Evolutionary conservation across 2,329 filamentous ascomycete species (phyloP).

Genomic region (Aspergillus pseudoglaucus): DNA sequence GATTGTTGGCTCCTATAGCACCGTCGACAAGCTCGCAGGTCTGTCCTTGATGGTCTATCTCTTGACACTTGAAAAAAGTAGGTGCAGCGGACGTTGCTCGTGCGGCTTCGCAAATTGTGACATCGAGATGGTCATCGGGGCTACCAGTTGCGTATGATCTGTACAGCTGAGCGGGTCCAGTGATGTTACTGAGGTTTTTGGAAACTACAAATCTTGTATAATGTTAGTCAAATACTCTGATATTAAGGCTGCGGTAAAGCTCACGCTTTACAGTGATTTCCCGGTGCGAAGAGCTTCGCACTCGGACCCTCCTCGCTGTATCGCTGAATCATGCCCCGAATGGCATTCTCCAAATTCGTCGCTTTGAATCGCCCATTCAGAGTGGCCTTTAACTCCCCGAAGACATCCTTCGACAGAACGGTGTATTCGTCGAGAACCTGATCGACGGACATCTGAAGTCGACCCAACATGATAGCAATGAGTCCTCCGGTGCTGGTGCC

Average conservation of each 20-base stretch:
- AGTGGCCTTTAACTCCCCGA: conserved; percentile 12
- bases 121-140: neutral
- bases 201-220: neutral
- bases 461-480: too few relatives aligned
- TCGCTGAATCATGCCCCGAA: neutral
- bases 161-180: neutral
- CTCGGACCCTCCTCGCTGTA: neutral
- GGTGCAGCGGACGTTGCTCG: conserved; percentile 49
- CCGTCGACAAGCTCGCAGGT: conserved; percentile 26
- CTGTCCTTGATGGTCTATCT: conserved; percentile 5
- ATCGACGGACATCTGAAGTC: conserved; percentile 10
- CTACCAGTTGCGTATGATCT: neutral
- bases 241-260: neutral
- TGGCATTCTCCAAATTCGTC: neutral
- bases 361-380: neutral
- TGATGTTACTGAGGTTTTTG: neutral
- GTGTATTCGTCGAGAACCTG: conserved; percentile 28
- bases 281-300: neutral
- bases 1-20: conserved; percentile 30
- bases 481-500: too few relatives aligned
- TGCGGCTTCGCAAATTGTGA: conserved; percentile 46
- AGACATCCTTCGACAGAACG: conserved; percentile 18
- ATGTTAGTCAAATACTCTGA: neutral
- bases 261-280: neutral
- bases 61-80: conserved; percentile 12